phyloP scores from a whole-genome alignment of 768 basidiomycete species.

The Boletus coccyginus region DNA sequence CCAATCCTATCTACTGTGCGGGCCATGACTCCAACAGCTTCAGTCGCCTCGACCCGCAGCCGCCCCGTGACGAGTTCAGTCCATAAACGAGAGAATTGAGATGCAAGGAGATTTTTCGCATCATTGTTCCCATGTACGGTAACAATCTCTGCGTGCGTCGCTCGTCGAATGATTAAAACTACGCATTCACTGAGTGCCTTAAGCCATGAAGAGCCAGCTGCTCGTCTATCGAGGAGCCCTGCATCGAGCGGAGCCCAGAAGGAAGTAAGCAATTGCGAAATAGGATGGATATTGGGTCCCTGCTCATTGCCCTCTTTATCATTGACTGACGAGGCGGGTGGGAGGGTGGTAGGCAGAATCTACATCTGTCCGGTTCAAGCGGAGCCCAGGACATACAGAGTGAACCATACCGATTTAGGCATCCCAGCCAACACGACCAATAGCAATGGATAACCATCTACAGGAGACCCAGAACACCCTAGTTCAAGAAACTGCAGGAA shows the following conservation, averaged over 20 bases:
- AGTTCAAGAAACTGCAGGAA: slow-evolving; percentile 78
- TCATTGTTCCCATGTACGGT: not conserved
- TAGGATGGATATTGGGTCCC: slow-evolving; percentile 16
- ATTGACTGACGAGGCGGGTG: not conserved
- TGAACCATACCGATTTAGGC: slow-evolving; percentile 53
- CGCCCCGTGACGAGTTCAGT: slow-evolving; percentile 40
- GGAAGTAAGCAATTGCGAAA: slow-evolving; percentile 60
- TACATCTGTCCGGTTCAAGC: not conserved
- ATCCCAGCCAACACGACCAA: slow-evolving; percentile 82
- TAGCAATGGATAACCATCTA: slow-evolving; percentile 79
- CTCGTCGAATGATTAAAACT: slow-evolving; percentile 48
- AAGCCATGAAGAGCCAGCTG: slow-evolving; percentile 54
- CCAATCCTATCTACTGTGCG: slow-evolving; percentile 44
- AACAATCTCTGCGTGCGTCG: slow-evolving; percentile 1
- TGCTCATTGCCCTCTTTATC: not conserved
- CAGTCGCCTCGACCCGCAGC: slow-evolving; percentile 46
- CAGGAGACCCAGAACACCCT: slow-evolving; percentile 77
- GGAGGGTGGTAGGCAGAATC: slow-evolving; percentile 24
- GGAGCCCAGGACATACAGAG: not conserved
- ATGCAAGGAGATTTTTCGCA: slow-evolving; percentile 35
- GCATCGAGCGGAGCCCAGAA: slow-evolving; percentile 80
- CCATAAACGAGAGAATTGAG: slow-evolving; percentile 50
- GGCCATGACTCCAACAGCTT: slow-evolving; percentile 43
- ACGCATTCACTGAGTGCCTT: slow-evolving; percentile 69
- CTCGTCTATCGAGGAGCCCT: slow-evolving; percentile 23